These are phyloP conservation scores for Eutypa lata DNA, from an alignment of 2,329 filamentous ascomycete genomes.

Conservation along the genomic window DNA sequence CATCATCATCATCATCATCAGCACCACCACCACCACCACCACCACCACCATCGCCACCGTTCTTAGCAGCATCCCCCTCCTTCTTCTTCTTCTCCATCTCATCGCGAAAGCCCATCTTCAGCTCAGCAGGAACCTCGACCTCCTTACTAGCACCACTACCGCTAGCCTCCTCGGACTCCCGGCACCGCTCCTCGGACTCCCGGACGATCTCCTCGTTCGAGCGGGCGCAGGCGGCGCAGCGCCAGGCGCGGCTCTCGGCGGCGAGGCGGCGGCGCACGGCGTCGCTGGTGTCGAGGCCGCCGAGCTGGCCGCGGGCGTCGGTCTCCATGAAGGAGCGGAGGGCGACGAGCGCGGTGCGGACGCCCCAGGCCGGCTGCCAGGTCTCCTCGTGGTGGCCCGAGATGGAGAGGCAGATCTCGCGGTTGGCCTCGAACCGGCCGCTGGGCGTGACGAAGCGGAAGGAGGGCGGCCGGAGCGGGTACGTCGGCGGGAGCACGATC, in stretches of 20 bases:
- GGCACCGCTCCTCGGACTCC: conserved; percentile 58
- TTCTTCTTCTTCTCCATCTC: conserved; percentile 52
- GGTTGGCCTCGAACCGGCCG: conserved; percentile 91
- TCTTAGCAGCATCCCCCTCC: conserved; percentile 1
- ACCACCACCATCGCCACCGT: conserved; percentile 1
- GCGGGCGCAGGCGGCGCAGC: conserved; percentile 67
- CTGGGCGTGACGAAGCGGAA: conserved; percentile 93
- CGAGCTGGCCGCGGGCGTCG: conserved; percentile 81
- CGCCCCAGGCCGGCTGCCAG: conserved; percentile 98
- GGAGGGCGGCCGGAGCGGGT: conserved; percentile 87
- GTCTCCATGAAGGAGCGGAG: conserved; percentile 92
- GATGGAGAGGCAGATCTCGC: conserved; percentile 94
- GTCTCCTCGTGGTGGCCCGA: conserved; percentile 95
- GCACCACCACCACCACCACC: not conserved
- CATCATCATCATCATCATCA: conserved; percentile 12
- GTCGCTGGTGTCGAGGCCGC: conserved; percentile 76
- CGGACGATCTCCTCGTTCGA: conserved; percentile 71
- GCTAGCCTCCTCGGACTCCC: conserved; percentile 20
- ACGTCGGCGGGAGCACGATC: conserved; percentile 84
- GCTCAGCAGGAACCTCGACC: conserved; percentile 50
- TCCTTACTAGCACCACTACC: conserved; percentile 27
- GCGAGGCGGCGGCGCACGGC: conserved; percentile 68
- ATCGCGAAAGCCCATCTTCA: conserved; percentile 70
- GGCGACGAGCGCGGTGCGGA: conserved; percentile 78
- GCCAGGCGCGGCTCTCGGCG: conserved; percentile 60